Evolutionary conservation across 2,329 filamentous ascomycete species (phyloP), one percentile per base, ranked within the genome.

Genomic region (Microsporum ferrugineum): DNA sequence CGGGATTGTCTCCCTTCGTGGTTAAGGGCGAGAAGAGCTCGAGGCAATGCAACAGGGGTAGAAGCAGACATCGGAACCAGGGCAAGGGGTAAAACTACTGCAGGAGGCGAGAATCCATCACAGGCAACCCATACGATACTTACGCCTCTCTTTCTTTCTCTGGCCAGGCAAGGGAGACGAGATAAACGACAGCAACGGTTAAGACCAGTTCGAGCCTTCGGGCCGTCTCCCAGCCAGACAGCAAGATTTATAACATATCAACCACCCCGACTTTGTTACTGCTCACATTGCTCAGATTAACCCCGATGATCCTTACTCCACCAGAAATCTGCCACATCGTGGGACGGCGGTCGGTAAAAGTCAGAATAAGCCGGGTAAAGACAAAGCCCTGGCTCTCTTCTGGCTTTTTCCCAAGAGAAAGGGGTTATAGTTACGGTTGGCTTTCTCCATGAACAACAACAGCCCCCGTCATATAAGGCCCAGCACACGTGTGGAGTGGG

Each of bases 251-350:
- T 55, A 55, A 55, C 51, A 36, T 34, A 34, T 55, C 51, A 55
- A 34, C 49, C 49, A 29, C 33, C 49, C 51, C 27, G 12, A 31
- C 31, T 55, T 51, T 55, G 14, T 36, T 34, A 55, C 51, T 34
- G 51, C 51, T 55, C 51, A 55, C 51, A 55, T 55, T 34, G 51
- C 51, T 55, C 51, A 55, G 51, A 55, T 55, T 55, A 36, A 55
- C 51, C 51, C 51, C 31, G 33, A 55, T 34, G 51, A 55, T 55
- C 51, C 51, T 29, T 55, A n/a, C 10, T 55, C 51, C 51, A 55
- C 51, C 31, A 23, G 7, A n/a, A 36, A 55, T 17, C 23, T 55
- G 51, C 51, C 51, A 55, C 51, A 34, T 33, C 51, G 51, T 55
- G 51, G 51, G 31, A 55, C 51, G 49, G 27, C 29, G 51, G 14